A percentile compares a stretch with the other conserved stretches of the same genome.
phyloP scores from a whole-genome alignment of 164 flowering plant species.

The Berberis vulgaris region DNA sequence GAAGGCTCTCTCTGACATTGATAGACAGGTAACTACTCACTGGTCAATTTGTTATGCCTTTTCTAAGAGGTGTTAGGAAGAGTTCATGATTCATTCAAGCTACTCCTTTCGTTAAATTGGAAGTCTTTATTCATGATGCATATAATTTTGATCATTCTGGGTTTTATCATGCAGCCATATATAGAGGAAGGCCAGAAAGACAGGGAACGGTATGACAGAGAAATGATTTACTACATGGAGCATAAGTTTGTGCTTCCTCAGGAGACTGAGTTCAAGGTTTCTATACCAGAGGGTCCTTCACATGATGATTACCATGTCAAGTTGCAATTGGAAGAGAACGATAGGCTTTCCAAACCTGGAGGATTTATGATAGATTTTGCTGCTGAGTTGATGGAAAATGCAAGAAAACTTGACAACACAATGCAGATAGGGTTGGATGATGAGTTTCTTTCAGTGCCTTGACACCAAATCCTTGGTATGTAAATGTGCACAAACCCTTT shows the following conservation, averaged over 20 bases:
- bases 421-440: constrained; percentile 11
- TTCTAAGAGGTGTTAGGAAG: neutral
- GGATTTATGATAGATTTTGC: neutral
- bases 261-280: neutral
- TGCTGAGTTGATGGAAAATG: constrained; percentile 10
- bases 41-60: neutral
- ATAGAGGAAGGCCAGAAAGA: constrained; percentile 29
- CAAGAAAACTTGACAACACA: neutral
- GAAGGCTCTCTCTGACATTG: constrained; percentile 29
- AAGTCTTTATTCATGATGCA: too few relatives aligned
- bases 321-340: constrained; percentile 7
- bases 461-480: too few relatives aligned
- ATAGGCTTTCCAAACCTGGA: neutral
- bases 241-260: constrained; percentile 4
- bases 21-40: constrained; percentile 18
- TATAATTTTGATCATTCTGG: neutral
- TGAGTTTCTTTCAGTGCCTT: constrained; percentile 4
- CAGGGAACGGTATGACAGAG: constrained; percentile 22
- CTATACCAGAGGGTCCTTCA: neutral
- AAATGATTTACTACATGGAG: constrained; percentile 19
- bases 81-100: neutral
- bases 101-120: neutral
- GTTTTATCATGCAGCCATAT: constrained; percentile 24
- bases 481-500: too few relatives aligned
- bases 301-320: constrained; percentile 6